A percentile compares a stretch with the other conserved stretches of the same genome.
These are phyloP conservation scores for Bipolaris gigantea DNA, from an alignment of 2,329 filamentous ascomycete genomes.

Conservation along the genomic window DNA sequence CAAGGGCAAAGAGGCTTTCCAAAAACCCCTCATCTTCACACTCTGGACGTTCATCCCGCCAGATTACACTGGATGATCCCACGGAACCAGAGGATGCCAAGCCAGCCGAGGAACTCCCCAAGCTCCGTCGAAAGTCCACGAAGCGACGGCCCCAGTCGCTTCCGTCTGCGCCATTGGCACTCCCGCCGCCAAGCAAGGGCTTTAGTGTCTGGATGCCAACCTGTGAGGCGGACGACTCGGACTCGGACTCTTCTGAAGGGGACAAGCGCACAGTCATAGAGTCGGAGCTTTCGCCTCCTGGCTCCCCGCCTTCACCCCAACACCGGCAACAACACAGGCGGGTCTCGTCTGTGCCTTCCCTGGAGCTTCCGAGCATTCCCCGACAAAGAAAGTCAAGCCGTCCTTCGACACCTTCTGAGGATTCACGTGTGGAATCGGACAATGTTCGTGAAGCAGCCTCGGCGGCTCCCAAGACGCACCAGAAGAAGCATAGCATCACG, in stretches of 20 bases:
- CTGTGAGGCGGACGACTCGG: constrained; percentile 42
- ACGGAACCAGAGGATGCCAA: constrained; percentile 19
- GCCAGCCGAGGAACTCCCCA: constrained; percentile 18
- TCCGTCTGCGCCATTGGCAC: constrained; percentile 12
- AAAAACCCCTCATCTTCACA: constrained; percentile 35
- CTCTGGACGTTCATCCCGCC: constrained; percentile 36
- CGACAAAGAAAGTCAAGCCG: constrained; percentile 48
- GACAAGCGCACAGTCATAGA: constrained; percentile 28
- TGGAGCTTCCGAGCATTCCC: constrained; percentile 51
- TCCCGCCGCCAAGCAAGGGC: constrained; percentile 41
- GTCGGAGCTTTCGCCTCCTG: constrained; percentile 23
- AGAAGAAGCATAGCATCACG: constrained; percentile 20
- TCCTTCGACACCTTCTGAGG: constrained; percentile 40
- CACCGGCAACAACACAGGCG: constrained; percentile 47
- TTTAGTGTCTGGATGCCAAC: constrained; percentile 56
- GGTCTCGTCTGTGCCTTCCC: constrained; percentile 53
- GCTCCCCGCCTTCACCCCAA: constrained; percentile 25
- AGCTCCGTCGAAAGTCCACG: constrained; percentile 36
- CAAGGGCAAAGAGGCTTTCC: constrained; percentile 45
- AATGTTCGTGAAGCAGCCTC: constrained; percentile 27
- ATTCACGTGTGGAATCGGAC: constrained; percentile 11
- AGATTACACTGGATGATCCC: constrained; percentile 42
- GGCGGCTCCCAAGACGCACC: constrained; percentile 35
- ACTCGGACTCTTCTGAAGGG: constrained; percentile 32
- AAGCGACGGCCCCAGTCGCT: constrained; percentile 34